These are phyloP conservation scores for Cinnamomum micranthum DNA, from an alignment of 164 flowering plant genomes.

Conservation along the genomic window DNA sequence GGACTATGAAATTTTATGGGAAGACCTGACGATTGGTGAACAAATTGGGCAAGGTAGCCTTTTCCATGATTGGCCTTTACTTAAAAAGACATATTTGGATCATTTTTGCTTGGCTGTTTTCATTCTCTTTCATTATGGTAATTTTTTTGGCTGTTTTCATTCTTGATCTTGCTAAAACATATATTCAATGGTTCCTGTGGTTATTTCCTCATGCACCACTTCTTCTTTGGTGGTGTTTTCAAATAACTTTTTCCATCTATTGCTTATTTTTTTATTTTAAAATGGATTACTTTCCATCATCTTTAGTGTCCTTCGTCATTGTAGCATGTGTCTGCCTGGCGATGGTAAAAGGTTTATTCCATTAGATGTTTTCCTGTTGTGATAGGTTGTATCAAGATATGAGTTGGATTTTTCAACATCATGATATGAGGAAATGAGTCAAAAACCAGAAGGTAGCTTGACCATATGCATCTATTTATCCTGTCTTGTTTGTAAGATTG, in stretches of 20 bases:
- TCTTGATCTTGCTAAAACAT: neutral
- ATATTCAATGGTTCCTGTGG: neutral
- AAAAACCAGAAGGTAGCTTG: slow-evolving; percentile 7
- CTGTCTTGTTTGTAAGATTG: slow-evolving; percentile 3
- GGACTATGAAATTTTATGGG: slow-evolving; percentile 95
- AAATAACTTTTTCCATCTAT: neutral
- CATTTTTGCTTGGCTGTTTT: neutral
- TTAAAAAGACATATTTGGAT: neutral
- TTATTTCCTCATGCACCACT: neutral
- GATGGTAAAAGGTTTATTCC: slow-evolving; percentile 1
- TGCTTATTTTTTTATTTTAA: neutral
- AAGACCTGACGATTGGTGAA: slow-evolving; percentile 88
- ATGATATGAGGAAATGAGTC: slow-evolving; percentile 7
- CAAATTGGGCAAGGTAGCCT: slow-evolving; percentile 87
- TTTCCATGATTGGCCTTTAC: slow-evolving; percentile 1
- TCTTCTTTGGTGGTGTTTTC: slow-evolving; percentile 2
- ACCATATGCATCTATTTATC: neutral
- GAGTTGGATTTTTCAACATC: slow-evolving; percentile 7
- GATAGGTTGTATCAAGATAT: slow-evolving; percentile 6
- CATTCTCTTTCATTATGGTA: neutral
- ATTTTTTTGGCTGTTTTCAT: neutral
- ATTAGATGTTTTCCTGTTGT: slow-evolving; percentile 12
- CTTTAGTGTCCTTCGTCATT: neutral
- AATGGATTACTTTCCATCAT: neutral
- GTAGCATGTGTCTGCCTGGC: neutral